Conservation (phyloP, 75 land plant genomes). For the Sequoia sempervirens region DNA sequence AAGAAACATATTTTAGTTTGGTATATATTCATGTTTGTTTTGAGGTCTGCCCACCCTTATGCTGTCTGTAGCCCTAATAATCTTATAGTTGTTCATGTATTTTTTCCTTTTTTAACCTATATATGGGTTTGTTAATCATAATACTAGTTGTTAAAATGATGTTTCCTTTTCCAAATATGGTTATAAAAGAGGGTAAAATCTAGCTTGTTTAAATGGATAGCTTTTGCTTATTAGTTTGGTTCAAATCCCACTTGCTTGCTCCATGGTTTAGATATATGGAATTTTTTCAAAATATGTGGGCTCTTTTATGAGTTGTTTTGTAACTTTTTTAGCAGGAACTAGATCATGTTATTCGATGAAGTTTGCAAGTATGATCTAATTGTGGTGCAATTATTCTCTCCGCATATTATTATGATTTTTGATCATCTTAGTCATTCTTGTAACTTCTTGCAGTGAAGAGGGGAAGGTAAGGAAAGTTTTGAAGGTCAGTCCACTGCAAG, state of each 20-base stretch:
- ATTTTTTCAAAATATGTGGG: not conserved
- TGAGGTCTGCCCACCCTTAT: not conserved
- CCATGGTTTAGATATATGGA: not conserved
- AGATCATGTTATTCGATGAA: too few relatives aligned
- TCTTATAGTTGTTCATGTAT: not conserved
- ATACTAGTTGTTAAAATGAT: not conserved
- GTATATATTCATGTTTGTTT: not conserved
- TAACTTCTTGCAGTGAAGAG: conserved; percentile 59
- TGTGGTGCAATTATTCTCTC: not conserved
- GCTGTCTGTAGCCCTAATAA: not conserved
- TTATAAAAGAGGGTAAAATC: not conserved
- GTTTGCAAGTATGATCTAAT: not conserved
- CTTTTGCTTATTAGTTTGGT: not conserved
- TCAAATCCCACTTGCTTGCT: not conserved
- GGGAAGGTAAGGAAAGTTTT: conserved; percentile 65
- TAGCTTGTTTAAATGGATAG: not conserved
- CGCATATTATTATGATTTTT: not conserved
- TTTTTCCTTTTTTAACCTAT: not conserved
- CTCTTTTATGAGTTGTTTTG: not conserved
- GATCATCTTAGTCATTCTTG: not conserved
- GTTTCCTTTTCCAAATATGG: not conserved
- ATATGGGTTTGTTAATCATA: not conserved
- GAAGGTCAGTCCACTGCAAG: conserved; percentile 63
- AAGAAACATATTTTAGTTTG: not conserved
- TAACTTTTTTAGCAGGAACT: too few relatives aligned